phyloP scores from a whole-genome alignment of 495 filamentous ascomycete genomes.

The Neurospora sp. region DNA sequence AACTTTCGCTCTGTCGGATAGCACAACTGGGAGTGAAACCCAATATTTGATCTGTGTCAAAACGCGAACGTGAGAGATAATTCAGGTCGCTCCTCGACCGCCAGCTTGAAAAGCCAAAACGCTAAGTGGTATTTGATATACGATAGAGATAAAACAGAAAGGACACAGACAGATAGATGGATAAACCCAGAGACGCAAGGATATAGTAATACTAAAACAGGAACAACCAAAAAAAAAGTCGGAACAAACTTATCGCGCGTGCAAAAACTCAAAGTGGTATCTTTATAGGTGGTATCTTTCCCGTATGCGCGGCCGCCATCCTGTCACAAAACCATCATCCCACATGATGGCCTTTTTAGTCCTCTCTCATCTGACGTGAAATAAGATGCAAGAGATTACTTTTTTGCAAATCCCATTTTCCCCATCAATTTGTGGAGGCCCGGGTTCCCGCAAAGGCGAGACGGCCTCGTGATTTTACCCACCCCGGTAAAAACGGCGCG shows the following conservation, averaged over 20 bases:
- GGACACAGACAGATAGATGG: not conserved
- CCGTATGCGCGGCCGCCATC: not conserved
- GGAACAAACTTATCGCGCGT: not conserved
- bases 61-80: not conserved
- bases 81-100: not conserved
- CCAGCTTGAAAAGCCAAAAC: not conserved
- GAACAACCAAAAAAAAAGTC: not conserved
- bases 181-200: not conserved
- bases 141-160: not conserved
- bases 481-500: not conserved
- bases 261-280: not conserved
- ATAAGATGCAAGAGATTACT: not conserved
- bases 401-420: not conserved
- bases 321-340: not conserved
- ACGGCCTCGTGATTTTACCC: not conserved
- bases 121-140: not conserved
- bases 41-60: not conserved
- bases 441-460: not conserved
- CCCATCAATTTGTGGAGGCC: not conserved
- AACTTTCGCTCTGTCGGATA: not conserved
- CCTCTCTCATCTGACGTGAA: not conserved
- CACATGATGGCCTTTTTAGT: not conserved
- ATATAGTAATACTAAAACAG: not conserved
- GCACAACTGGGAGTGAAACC: not conserved
- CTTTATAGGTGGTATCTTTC: not conserved